Percentiles rank a stretch among this genome's conserved stretches.
Evolutionary conservation across 1,284 basidiomycete genomes (phyloP).

Genomic region (Somion occarium): DNA sequence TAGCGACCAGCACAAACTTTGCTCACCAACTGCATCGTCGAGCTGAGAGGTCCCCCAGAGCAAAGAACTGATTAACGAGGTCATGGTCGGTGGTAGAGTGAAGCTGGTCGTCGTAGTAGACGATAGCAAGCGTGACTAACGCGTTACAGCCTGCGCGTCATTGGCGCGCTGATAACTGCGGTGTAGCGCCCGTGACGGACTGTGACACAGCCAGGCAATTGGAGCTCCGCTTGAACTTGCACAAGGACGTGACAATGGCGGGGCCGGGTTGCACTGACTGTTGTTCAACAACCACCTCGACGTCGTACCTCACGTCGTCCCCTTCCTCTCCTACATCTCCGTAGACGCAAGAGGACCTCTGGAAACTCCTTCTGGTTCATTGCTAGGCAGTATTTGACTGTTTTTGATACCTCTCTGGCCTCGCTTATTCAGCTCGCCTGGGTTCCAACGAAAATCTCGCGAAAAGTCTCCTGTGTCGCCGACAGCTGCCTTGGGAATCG

Average conservation of each 20-base stretch:
- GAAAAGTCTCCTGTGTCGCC: constrained; percentile 16
- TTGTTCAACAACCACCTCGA: constrained; percentile 24
- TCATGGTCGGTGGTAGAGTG: constrained; percentile 24
- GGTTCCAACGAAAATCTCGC: constrained; percentile 17
- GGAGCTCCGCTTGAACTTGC: constrained; percentile 10
- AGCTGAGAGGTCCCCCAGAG: constrained; percentile 76
- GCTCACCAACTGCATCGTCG: constrained; percentile 71
- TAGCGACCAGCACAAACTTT: too few relatives aligned
- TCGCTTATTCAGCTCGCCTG: constrained; percentile 19
- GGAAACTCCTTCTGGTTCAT: constrained; percentile 2
- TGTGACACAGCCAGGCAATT: constrained; percentile 2
- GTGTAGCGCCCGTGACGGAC: constrained; percentile 1
- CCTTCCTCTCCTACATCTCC: constrained; percentile 7
- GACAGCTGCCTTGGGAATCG: neutral
- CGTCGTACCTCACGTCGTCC: constrained; percentile 16
- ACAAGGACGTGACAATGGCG: constrained; percentile 16
- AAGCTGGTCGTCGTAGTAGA: constrained; percentile 9
- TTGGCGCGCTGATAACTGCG: constrained; percentile 1
- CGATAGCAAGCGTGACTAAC: constrained; percentile 7
- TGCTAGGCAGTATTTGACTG: neutral
- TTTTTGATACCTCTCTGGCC: constrained; percentile 9
- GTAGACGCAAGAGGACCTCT: constrained; percentile 3
- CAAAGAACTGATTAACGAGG: constrained; percentile 49
- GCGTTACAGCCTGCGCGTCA: constrained; percentile 8
- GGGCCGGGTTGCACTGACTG: constrained; percentile 20